Conservation (phyloP, 2,329 filamentous ascomycete species). For the Emergomyces orientalis region DNA sequence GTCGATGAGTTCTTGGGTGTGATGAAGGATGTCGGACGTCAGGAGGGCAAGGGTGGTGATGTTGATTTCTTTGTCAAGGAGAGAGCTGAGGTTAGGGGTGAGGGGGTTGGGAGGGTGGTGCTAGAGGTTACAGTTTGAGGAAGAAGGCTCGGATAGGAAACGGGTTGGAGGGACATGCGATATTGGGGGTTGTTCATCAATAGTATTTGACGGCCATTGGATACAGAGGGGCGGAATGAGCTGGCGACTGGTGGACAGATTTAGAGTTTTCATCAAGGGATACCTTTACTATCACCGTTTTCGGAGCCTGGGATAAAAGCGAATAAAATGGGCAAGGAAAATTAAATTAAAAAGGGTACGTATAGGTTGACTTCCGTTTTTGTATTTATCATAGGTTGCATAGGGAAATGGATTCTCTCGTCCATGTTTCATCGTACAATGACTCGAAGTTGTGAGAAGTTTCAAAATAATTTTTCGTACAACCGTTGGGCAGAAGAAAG, state of each 20-base stretch:
- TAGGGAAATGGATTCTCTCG: neutral
- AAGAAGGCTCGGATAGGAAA: neutral
- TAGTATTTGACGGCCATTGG: neutral
- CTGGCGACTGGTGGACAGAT: too few species aligned
- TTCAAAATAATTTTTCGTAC: neutral
- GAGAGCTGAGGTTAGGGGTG: constrained; percentile 31
- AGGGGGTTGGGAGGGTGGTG: constrained; percentile 38
- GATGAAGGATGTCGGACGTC: constrained; percentile 19
- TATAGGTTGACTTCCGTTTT: neutral
- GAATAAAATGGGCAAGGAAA: neutral
- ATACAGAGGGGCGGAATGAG: neutral
- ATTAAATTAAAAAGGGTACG: neutral
- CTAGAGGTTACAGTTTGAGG: constrained; percentile 26
- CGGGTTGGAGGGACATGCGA: neutral
- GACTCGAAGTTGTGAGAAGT: neutral
- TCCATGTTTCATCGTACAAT: neutral
- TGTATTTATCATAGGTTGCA: neutral
- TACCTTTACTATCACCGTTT: neutral
- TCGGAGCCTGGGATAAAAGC: neutral
- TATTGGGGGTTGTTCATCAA: neutral
- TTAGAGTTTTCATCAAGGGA: neutral
- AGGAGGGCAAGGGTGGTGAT: constrained; percentile 15
- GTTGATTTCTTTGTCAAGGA: constrained; percentile 24
- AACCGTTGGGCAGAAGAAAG: neutral
- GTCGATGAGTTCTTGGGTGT: constrained; percentile 48